Evolutionary conservation across 2,329 filamentous ascomycete species (phyloP).

Genomic region (Fusarium anthophilum): DNA sequence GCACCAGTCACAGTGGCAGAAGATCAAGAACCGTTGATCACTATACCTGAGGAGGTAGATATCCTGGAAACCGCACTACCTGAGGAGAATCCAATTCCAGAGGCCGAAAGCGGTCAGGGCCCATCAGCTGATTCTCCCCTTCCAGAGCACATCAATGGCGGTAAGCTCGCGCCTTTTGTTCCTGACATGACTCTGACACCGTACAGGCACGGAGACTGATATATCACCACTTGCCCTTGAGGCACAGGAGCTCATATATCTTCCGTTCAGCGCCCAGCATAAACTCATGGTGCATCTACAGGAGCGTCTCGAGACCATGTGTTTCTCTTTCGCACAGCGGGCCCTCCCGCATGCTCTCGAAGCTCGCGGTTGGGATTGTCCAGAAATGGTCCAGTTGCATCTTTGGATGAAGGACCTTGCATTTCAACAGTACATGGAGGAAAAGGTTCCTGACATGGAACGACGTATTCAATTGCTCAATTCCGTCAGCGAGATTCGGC

Average conservation of each 20-base stretch:
- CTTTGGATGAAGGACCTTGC: rapidly evolving
- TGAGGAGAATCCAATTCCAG: not conserved
- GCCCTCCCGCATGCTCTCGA: not conserved
- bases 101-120: no score
- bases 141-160: rapidly evolving
- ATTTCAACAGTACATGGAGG: rapidly evolving
- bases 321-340: not conserved
- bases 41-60: no score
- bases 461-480: rapidly evolving
- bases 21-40: not conserved
- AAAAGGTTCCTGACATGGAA: rapidly evolving
- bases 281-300: not conserved
- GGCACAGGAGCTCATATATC: not conserved
- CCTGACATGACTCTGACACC: rapidly evolving
- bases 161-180: not conserved
- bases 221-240: rapidly evolving
- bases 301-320: not conserved
- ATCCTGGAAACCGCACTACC: not conserved
- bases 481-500: not conserved
- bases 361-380: not conserved
- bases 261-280: not conserved
- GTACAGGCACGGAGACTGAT: not conserved
- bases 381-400: not conserved
- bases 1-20: not conserved
- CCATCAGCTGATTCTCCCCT: rapidly evolving